Percentiles rank a stretch among this genome's conserved stretches.
These are phyloP conservation scores for Pyrus hybrid DNA, from an alignment of 331 rosid genomes.

Conservation along the genomic window DNA sequence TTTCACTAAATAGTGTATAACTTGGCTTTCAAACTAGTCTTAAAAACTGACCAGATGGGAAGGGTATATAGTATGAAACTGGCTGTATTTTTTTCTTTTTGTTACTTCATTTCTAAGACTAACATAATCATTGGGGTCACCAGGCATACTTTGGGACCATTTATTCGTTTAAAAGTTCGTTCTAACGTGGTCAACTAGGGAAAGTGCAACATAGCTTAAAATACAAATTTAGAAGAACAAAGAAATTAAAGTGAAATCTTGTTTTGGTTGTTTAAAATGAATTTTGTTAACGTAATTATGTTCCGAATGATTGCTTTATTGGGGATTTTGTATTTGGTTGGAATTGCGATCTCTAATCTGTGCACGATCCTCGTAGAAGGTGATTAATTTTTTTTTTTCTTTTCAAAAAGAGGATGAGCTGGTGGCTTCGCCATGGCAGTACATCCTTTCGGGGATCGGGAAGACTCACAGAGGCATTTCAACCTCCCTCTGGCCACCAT, in stretches of 20 bases:
- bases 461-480: too few species aligned
- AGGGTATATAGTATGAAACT: background rate
- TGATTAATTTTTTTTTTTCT: too few species aligned
- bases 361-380: background rate
- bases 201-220: background rate
- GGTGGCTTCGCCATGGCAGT: too few species aligned
- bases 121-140: background rate
- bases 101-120: background rate
- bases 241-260: background rate
- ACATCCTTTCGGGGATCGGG: too few species aligned
- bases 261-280: background rate
- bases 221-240: background rate
- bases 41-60: background rate
- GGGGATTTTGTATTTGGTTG: too few species aligned
- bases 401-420: too few species aligned
- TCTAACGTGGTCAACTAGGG: background rate
- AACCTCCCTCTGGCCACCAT: too few species aligned
- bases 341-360: too few species aligned
- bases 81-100: background rate
- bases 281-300: background rate
- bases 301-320: background rate
- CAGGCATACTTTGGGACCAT: background rate
- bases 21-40: background rate
- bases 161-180: background rate
- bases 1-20: background rate